phyloP scores from a whole-genome alignment of 2,329 filamentous ascomycete genomes.

The Aspergillus piperis region DNA sequence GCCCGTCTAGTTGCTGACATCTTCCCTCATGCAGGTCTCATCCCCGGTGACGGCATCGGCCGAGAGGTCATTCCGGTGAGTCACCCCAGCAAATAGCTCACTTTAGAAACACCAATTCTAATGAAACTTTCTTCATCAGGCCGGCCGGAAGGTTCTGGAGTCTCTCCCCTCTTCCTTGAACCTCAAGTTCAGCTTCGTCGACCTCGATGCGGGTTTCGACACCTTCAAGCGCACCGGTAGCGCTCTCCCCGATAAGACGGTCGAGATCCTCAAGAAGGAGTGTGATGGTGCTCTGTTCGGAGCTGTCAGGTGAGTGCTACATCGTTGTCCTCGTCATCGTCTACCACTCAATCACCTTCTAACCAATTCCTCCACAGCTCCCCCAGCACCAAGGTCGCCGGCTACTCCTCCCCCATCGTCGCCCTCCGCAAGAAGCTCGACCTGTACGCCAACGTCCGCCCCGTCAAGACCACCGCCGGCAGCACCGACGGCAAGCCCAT shows the following conservation, averaged over 20 bases:
- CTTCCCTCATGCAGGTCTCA: constrained; percentile 66
- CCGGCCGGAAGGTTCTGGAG: constrained; percentile 87
- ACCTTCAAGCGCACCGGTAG: constrained; percentile 87
- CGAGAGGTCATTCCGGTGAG: constrained; percentile 88
- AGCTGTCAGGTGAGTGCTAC: constrained; percentile 68
- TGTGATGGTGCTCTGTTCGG: constrained; percentile 97
- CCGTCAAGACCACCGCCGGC: constrained; percentile 77
- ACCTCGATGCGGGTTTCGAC: constrained; percentile 90
- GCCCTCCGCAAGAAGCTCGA: constrained; percentile 92
- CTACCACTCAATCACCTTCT: neutral
- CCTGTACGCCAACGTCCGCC: constrained; percentile 95
- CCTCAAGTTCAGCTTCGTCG: constrained; percentile 90
- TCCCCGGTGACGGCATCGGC: constrained; percentile 97
- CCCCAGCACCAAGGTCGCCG: constrained; percentile 82
- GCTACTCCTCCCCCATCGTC: constrained; percentile 96
- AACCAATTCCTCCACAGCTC: constrained; percentile 56
- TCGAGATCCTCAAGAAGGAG: constrained; percentile 82
- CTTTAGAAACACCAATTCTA: constrained; percentile 7
- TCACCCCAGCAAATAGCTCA: constrained; percentile 3
- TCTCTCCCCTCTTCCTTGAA: constrained; percentile 86
- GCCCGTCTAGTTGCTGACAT: constrained; percentile 18
- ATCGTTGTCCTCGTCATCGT: neutral
- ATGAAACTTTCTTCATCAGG: constrained; percentile 38
- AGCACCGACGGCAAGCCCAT: constrained; percentile 60
- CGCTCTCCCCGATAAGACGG: constrained; percentile 86